Conservation (phyloP, 441 rosid species). For the Adansonia rubrostipa region DNA sequence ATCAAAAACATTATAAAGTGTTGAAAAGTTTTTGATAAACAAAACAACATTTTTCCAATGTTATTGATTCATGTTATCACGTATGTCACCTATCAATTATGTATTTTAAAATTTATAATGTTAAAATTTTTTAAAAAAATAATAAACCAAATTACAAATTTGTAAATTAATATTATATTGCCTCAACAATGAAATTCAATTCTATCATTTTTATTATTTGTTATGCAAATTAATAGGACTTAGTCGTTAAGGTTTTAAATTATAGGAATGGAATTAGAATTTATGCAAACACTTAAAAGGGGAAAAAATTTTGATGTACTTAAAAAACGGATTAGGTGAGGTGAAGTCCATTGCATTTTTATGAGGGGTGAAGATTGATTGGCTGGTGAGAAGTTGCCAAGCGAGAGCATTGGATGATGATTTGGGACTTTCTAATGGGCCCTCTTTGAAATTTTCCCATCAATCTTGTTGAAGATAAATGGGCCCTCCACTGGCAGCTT, state of each 20-base stretch:
- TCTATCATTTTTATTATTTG: too few relatives aligned
- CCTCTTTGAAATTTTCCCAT: neutral
- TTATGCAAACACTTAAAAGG: neutral
- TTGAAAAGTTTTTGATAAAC: too few relatives aligned
- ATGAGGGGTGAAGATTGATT: neutral
- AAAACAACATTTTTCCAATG: too few relatives aligned
- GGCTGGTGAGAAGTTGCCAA: neutral
- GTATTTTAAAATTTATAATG: too few relatives aligned
- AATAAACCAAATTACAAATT: too few relatives aligned
- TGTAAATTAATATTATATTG: too few relatives aligned
- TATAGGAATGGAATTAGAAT: neutral
- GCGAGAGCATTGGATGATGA: neutral
- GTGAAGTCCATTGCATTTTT: neutral
- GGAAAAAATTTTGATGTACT: neutral
- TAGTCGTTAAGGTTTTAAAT: neutral
- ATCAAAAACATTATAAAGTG: too few relatives aligned
- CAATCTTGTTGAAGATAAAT: neutral
- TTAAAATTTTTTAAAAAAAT: too few relatives aligned
- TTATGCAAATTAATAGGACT: neutral
- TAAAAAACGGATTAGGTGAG: neutral
- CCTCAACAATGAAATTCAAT: too few relatives aligned
- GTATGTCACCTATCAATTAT: too few relatives aligned
- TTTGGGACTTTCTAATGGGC: neutral
- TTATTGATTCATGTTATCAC: too few relatives aligned
- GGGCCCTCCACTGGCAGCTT: neutral